Evolutionary conservation across 169 alveolate genomes (phyloP), one percentile per base, ranked within the genome.

Genomic region (Cytauxzoon felis): DNA sequence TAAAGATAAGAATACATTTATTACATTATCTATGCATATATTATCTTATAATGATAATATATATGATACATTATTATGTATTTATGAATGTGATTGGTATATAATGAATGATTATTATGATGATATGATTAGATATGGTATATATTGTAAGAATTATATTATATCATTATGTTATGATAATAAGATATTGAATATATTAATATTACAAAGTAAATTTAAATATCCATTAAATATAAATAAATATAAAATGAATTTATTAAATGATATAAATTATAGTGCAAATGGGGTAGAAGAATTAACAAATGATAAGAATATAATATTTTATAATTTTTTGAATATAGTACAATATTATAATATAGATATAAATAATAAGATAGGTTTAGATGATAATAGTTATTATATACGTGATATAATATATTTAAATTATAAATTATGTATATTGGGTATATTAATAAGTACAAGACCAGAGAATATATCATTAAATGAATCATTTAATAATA

Each of bases 1-100:
- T 23, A 19, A 30, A 32, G 40, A n/a, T 1, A 49, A 54, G 16
- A 66, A 66, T 21, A 16, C 48, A 9, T 66, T 66, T 66, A 49
- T 66, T 38, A 66, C 78, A 4, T 9, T 66, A 16, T 66, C 78
- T 21, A 54, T 66, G 58, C 78, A 66, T 18, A 51, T 30, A 21
- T 19, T 66, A 66, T 57, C 57, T 54, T 24, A 47, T 58, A 11
- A 16, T 21, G 5, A 56, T 49, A 2, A 2, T 47, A 21, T 66
- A 23, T 40, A 0, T 1, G 71, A 66, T 13, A 1, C 73, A 0
- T 43, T 47, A 26, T 36, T 66, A 3, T 29, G 70, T 1, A 61
- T 66, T 0, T 38, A 52, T 16, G 43, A 11, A 0, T 23, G 56
- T 24, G 64, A 42, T 0, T 66, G 78, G 78, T 3, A 4, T 0